Conservation (phyloP, 2,329 filamentous ascomycete genomes). For the Colletotrichum sublineola region DNA sequence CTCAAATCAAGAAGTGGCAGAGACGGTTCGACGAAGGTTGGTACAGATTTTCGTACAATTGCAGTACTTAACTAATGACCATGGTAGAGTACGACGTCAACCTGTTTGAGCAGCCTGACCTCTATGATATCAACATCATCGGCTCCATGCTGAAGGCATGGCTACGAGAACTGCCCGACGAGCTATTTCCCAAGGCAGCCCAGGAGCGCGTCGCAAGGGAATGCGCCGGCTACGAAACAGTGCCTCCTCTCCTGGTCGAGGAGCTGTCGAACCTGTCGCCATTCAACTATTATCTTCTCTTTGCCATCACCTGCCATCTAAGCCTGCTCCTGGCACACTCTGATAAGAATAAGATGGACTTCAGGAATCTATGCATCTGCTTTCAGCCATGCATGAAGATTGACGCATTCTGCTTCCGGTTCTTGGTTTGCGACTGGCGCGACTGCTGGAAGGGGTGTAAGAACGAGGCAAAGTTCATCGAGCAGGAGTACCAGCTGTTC, state of each 20-base stretch:
- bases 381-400: conserved; percentile 98
- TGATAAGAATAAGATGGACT: conserved; percentile 98
- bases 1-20: conserved; percentile 94
- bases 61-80: conserved; percentile 27
- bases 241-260: conserved; percentile 88
- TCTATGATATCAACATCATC: conserved; percentile 97
- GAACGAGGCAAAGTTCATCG: conserved; percentile 85
- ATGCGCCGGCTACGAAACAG: conserved; percentile 82
- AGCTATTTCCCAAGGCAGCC: conserved; percentile 87
- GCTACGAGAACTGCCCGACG: conserved; percentile 94
- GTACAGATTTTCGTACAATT: conserved; percentile 45
- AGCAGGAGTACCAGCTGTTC: conserved; percentile 74
- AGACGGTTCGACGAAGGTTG: conserved; percentile 86
- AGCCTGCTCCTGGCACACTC: conserved; percentile 91
- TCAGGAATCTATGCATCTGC: conserved; percentile 94
- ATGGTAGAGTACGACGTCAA: conserved; percentile 84
- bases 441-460: conserved; percentile 98
- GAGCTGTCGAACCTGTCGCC: conserved; percentile 94
- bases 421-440: conserved; percentile 94
- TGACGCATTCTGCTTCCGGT: conserved; percentile 94
- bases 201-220: conserved; percentile 86
- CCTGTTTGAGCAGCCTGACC: conserved; percentile 85
- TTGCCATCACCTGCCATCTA: conserved; percentile 96
- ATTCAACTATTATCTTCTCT: conserved; percentile 97
- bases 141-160: conserved; percentile 97